Percentiles rank a stretch among this genome's conserved stretches.
Conservation (phyloP, 352 stramenopile species). For the Pythium phragmiticola region DNA sequence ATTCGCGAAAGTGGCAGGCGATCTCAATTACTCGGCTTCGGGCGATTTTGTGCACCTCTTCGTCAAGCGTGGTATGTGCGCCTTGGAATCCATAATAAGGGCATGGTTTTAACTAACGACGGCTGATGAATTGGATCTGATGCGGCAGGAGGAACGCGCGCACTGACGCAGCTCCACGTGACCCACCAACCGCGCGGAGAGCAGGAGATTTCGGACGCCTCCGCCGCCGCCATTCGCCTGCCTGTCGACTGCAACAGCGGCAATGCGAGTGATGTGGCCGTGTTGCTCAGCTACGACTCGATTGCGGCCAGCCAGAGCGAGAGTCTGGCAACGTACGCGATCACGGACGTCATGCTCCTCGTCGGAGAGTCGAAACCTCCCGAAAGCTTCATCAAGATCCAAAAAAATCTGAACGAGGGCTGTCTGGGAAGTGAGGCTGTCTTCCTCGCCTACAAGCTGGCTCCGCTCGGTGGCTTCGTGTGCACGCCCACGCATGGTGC, state of each 20-base stretch:
- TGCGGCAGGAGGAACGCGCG: constrained; percentile 1
- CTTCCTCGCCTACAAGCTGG: constrained; percentile 57
- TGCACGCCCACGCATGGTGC: constrained; percentile 55
- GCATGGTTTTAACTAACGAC: too few species aligned
- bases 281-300: constrained; percentile 37
- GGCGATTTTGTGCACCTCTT: constrained; percentile 76
- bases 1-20: constrained; percentile 49
- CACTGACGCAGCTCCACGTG: constrained; percentile 7
- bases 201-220: background rate
- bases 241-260: constrained; percentile 36
- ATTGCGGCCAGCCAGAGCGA: constrained; percentile 26
- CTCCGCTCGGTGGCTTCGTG: constrained; percentile 54
- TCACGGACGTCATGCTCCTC: constrained; percentile 60
- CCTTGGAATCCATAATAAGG: too few species aligned
- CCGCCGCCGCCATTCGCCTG: background rate
- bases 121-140: too few species aligned
- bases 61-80: constrained; percentile 48
- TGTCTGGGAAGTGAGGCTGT: constrained; percentile 29
- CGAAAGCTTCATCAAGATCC: constrained; percentile 47
- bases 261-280: constrained; percentile 22
- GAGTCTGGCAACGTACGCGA: constrained; percentile 40
- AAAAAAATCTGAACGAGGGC: constrained; percentile 54
- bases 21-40: constrained; percentile 63
- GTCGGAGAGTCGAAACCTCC: constrained; percentile 32
- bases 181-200: constrained; percentile 14